Evolutionary conservation across 2,329 filamentous ascomycete species (phyloP), one percentile per base, ranked within the genome.

Genomic region (Grosmannia huntii): DNA sequence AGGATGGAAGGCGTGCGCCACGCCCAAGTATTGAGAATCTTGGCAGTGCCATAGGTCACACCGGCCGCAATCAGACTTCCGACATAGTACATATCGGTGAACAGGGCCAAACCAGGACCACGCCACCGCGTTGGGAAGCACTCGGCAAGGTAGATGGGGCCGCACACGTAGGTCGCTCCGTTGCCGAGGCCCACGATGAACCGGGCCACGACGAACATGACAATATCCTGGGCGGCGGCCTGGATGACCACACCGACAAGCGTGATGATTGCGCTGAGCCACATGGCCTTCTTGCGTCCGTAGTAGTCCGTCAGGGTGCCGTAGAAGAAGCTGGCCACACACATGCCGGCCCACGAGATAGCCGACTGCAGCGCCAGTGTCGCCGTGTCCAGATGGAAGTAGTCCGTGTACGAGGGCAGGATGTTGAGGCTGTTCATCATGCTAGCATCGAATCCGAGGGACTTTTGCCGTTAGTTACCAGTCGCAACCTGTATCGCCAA

Each of bases 111-210:
- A 11, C 33, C 38, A 25, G n/a, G 27, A 14, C 25, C 36, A 4
- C 56, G 56, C 23, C 38, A 53, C 9, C 19, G 4, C 36, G 44
- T 19, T 1, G 49, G 33, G 11, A 44, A 27, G 19, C n/a, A 14
- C 67, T 84, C 81, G 0, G 80, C 81, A 0, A 78, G 78, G 77
- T 79, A 84, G 2, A 82, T 80, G 0, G 81, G 80, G 1, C 79
- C 75, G 60, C 83, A 82, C 2, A 79, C 75, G 62, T 82, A 83
- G 53, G 83, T 65, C 49, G 83, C 78, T 14, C 80, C 81, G 55
- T 83, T 80, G 23, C 81, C 81, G 28, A 79, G 76, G n/a, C 82
- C 82, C n/a, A 84, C 74, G 23, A 84, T 69, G 59, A 82, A 74
- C 58, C 81, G 78, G n/a, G 81, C 74, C 21, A 82, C 68, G 60